Base-by-base conservation (phyloP, 2,329 filamentous ascomycete genomes). In the Colletotrichum sp. region DNA sequence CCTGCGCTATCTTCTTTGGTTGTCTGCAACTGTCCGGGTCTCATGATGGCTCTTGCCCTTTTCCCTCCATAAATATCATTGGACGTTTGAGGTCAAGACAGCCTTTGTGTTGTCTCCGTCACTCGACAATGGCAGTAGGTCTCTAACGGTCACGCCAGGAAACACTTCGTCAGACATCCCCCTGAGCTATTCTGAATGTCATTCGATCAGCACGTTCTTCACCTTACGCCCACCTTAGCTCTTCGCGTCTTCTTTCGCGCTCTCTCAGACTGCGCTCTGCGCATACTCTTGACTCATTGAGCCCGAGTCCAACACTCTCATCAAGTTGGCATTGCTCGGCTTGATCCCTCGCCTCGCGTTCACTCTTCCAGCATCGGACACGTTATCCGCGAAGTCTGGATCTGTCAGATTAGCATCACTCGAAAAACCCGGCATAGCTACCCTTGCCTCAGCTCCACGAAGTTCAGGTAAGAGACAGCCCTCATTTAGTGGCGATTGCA, bases 391-490 rank as follows among this genome's bases (percentile, higher is more conserved):
- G 39, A 73, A 61, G 22, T 30, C 57, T 61, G 11, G 32, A 63
- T 29, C 32, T 27, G 12, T 15, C 52, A 68, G 29, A 25, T 11
- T 44, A 27, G 64, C n/a, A 8, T 68, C 15, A 16, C 25, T 59
- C 15, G 44, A 61, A 62, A 34, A 12, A n/a, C 32, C 22, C 59
- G 55, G 32, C 19, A 68, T 22, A 63, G 39, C 36, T 59, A 64
- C 32, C 62, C 55, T 67, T 57, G 63, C 62, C 32, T 71, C 34
- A 19, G 32, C 52, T 27, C 36, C 66, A 61, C 55, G 32, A 74
- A 68, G 39, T 61, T 73, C 70, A 76, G 73, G 73, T 76, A 76
- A 76, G 73, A 73, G 64, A 71, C 62, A 71, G 67, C 62, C 65
- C 55, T 64, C 62, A 63, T 71, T 71, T 63, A 77, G 72, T 77